phyloP scores from a whole-genome alignment of 2,329 filamentous ascomycete species.

The Colletotrichum brevisporum region DNA sequence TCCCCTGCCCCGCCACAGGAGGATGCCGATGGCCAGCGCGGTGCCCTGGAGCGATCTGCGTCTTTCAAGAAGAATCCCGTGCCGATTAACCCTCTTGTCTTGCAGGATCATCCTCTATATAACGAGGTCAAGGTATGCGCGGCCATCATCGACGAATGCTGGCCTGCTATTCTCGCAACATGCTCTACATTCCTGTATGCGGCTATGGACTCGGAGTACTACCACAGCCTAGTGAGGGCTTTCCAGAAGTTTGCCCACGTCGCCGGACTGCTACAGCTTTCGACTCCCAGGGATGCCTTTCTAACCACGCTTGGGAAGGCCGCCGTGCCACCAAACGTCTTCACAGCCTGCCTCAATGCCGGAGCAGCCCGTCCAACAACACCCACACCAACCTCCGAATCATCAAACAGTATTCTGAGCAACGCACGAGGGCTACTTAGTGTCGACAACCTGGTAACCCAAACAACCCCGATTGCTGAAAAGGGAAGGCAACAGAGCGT shows the following conservation, averaged over 20 bases:
- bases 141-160: slow-evolving; percentile 89
- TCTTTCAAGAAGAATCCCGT: slow-evolving; percentile 83
- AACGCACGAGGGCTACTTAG: slow-evolving; percentile 81
- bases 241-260: slow-evolving; percentile 98
- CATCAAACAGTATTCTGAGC: slow-evolving; percentile 70
- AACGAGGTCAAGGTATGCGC: slow-evolving; percentile 83
- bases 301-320: slow-evolving; percentile 94
- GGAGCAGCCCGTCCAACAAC: slow-evolving; percentile 59
- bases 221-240: slow-evolving; percentile 89
- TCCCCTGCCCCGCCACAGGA: slow-evolving; percentile 57
- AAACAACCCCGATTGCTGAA: slow-evolving; percentile 69
- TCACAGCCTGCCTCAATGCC: slow-evolving; percentile 71
- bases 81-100: slow-evolving; percentile 84
- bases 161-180: slow-evolving; percentile 94
- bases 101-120: slow-evolving; percentile 80
- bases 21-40: slow-evolving; percentile 52
- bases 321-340: slow-evolving; percentile 86
- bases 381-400: slow-evolving; percentile 53
- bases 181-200: slow-evolving; percentile 97
- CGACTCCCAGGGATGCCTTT: slow-evolving; percentile 92
- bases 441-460: slow-evolving; percentile 78
- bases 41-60: slow-evolving; percentile 69
- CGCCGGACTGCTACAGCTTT: slow-evolving; percentile 86
- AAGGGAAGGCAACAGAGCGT: slow-evolving; percentile 71
- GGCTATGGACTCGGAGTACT: slow-evolving; percentile 92